Base-by-base conservation (phyloP, 169 alveolate genomes). In the Eimeria zaria region DNA sequence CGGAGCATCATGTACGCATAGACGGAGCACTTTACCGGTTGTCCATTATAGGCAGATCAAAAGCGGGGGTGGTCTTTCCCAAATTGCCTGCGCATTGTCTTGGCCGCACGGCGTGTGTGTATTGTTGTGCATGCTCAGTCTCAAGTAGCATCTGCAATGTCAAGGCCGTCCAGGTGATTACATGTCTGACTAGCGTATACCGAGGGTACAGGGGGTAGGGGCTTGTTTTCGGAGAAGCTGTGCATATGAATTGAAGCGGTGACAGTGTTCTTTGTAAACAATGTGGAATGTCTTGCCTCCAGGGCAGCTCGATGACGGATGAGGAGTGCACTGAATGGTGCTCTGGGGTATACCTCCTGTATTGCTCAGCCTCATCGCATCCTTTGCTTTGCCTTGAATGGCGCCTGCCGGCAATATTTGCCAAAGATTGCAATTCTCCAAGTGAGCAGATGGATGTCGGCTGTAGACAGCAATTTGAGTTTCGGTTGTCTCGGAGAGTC, bases 101-200 rank as follows among this genome's bases (percentile, higher is more conserved):
- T 2, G n/a, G 53, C 12, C 27, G 20, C 58, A 44, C 8, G 1
- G 24, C 41, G 33, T 41, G 33, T 74, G 33, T 46, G 58, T 74
- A 74, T 44, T 74, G 85, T 39, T 22, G 36, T 74, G 78, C 78
- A 51, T 1, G 55, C 73, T 53, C 92, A 84, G 92, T 60, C 41
- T 84, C 78, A 39, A 84, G 80, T 48, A 60, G 92, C 48, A 58
- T 84, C 53, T 84, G 92, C 92, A 84, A 36, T 36, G 41, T 84
- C 92, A 84, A 53, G 69, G 74, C 92, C 12, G 22, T 36, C 3
- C 41, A 12, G 92, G 92, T 84, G 48, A 60, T 22, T 27, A 39
- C 24, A 41, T 41, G 51, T 18, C 78, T 22, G 55, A 33, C 51
- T 27, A 39, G 16, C 6, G 39, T 6, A 36, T 39, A 74, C 41